Percentiles rank a stretch among this genome's conserved stretches.
phyloP scores from a whole-genome alignment of 2,329 filamentous ascomycete genomes.

The Lachnellula cervina region DNA sequence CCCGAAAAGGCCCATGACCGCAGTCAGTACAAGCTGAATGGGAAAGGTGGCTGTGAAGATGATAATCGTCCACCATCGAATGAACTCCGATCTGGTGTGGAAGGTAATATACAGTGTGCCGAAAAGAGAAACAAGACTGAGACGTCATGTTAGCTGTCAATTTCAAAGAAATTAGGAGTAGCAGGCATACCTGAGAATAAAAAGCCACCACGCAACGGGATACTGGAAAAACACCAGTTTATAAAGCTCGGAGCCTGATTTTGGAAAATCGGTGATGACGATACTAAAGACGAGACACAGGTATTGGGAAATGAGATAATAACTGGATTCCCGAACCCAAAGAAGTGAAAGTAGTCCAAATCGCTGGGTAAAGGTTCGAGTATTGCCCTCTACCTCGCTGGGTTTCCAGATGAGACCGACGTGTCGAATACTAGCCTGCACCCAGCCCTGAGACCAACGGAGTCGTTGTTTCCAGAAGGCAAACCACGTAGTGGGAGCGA shows the following conservation, averaged over 20 bases:
- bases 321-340: constrained; percentile 41
- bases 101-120: constrained; percentile 43
- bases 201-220: constrained; percentile 43
- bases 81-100: constrained; percentile 42
- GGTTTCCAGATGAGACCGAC: constrained; percentile 39
- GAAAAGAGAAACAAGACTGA: constrained; percentile 38
- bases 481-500: constrained; percentile 40
- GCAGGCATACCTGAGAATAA: constrained; percentile 37
- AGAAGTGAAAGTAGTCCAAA: constrained; percentile 43
- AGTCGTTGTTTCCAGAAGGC: constrained; percentile 47
- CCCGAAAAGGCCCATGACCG: constrained; percentile 42
- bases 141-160: background rate
- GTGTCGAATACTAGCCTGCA: constrained; percentile 42
- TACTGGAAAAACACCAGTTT: constrained; percentile 44
- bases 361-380: constrained; percentile 34
- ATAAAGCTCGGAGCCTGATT: constrained; percentile 33
- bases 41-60: constrained; percentile 40
- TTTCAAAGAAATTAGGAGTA: background rate
- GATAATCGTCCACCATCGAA: constrained; percentile 36
- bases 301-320: constrained; percentile 46
- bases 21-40: constrained; percentile 39
- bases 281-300: constrained; percentile 42
- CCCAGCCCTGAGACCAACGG: constrained; percentile 47
- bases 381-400: constrained; percentile 28
- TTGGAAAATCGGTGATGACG: constrained; percentile 41